Evolutionary conservation across 2,329 filamentous ascomycete genomes (phyloP).

Genomic region (Apiospora phragmitis): DNA sequence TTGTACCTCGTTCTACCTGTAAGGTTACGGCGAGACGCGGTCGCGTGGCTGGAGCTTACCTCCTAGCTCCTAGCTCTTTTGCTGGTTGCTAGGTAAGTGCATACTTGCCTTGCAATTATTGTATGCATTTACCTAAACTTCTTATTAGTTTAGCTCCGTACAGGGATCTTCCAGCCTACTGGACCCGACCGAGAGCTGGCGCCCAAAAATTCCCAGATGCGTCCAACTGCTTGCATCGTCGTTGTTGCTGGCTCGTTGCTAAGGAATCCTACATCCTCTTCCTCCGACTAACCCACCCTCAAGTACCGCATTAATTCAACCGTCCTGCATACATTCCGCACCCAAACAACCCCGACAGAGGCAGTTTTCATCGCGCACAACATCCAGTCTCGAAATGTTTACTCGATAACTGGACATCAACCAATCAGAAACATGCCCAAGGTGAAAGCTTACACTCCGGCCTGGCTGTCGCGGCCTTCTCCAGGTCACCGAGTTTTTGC

Average conservation of each 20-base stretch:
- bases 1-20: background rate
- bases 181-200: background rate
- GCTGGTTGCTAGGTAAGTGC: background rate
- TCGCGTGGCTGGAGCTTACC: background rate
- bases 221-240: conserved; percentile 3
- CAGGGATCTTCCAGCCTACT: background rate
- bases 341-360: background rate
- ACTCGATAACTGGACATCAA: conserved; percentile 1
- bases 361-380: background rate
- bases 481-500: conserved; percentile 79
- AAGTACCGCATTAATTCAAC: background rate
- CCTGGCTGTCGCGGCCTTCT: conserved; percentile 79
- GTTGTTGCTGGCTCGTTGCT: conserved; percentile 8
- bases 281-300: background rate
- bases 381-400: background rate
- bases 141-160: background rate
- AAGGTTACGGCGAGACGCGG: background rate
- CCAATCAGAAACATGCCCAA: conserved; percentile 66
- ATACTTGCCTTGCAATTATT: background rate
- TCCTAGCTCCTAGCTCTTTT: background rate
- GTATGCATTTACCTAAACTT: background rate
- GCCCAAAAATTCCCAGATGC: conserved; percentile 12
- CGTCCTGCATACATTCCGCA: background rate
- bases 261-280: background rate
- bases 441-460: conserved; percentile 80